A percentile compares a stretch with the other conserved stretches of the same genome.
phyloP scores from a whole-genome alignment of 2,329 filamentous ascomycete species.

The Didymella exigua region DNA sequence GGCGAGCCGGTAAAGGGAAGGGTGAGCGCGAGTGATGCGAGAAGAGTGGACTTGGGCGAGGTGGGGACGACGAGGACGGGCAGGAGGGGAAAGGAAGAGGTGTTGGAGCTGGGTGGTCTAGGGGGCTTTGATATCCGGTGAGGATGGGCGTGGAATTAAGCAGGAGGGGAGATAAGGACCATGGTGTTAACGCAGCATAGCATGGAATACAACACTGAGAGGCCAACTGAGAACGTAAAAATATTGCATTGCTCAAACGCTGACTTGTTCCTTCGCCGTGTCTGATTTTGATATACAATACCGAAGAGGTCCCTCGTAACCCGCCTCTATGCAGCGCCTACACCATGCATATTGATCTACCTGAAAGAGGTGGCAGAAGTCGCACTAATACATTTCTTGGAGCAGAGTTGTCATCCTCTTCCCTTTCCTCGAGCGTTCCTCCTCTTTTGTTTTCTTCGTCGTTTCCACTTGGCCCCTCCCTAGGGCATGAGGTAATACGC shows the following conservation, averaged over 20 bases:
- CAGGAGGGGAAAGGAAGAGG: slow-evolving; percentile 17
- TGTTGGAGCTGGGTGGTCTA: slow-evolving; percentile 18
- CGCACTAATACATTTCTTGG: slow-evolving; percentile 1
- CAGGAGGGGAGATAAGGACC: not conserved
- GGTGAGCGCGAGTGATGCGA: slow-evolving; percentile 8
- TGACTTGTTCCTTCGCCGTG: not conserved
- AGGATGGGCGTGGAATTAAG: not conserved
- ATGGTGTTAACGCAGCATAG: not conserved
- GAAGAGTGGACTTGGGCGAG: slow-evolving; percentile 6
- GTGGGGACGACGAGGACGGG: slow-evolving; percentile 19
- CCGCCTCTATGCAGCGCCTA: slow-evolving; percentile 15
- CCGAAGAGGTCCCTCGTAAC: not conserved
- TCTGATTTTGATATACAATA: not conserved
- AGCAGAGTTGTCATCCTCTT: not conserved
- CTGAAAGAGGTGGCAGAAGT: not conserved
- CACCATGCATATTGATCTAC: slow-evolving; percentile 10
- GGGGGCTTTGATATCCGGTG: slow-evolving; percentile 7
- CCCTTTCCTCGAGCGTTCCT: not conserved
- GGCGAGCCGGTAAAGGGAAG: slow-evolving; percentile 13
- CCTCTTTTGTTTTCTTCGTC: not conserved
- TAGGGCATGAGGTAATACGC: slow-evolving; percentile 15
- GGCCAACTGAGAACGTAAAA: not conserved
- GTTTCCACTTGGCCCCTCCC: not conserved
- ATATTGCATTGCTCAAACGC: not conserved
- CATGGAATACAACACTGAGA: not conserved